Evolutionary conservation across 768 basidiomycete genomes (phyloP).

Genomic region (Cubamyces lactineus): DNA sequence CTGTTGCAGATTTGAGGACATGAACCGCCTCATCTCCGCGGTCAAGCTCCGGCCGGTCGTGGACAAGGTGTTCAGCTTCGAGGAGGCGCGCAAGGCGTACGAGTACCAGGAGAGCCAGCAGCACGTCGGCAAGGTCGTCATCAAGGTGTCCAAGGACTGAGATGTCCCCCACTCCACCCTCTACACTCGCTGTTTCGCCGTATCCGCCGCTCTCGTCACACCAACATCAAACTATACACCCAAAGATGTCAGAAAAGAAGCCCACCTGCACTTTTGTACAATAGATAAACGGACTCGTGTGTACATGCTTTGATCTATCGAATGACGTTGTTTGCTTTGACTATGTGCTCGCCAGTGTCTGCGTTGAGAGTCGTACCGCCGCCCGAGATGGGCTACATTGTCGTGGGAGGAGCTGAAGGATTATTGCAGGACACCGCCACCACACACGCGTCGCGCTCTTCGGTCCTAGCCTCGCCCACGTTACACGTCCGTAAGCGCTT

Average conservation of each 20-base stretch:
- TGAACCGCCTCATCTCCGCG: conserved; percentile 52
- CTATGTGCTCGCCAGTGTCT: no score
- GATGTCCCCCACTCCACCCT: background rate
- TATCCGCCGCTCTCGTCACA: no score
- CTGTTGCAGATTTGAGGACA: conserved; percentile 49
- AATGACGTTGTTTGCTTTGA: no score
- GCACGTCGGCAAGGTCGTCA: conserved; percentile 66
- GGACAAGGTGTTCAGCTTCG: conserved; percentile 62
- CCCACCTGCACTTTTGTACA: background rate
- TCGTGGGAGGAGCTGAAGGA: no score
- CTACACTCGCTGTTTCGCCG: no score
- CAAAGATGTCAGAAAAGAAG: no score
- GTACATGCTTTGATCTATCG: background rate
- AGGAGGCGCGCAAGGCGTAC: conserved; percentile 55
- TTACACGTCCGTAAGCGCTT: no score
- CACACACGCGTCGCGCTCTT: background rate
- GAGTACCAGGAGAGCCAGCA: conserved; percentile 54
- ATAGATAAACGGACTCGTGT: background rate
- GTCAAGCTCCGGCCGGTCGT: conserved; percentile 53
- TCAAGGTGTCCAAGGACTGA: conserved; percentile 43
- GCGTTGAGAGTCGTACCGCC: no score
- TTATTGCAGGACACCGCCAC: background rate
- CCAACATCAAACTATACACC: no score
- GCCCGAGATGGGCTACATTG: no score
- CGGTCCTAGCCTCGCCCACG: no score